Evolutionary conservation across 2,329 filamentous ascomycete genomes (phyloP), one percentile per base, ranked within the genome.

Genomic region (Cryphonectria parasitica): DNA sequence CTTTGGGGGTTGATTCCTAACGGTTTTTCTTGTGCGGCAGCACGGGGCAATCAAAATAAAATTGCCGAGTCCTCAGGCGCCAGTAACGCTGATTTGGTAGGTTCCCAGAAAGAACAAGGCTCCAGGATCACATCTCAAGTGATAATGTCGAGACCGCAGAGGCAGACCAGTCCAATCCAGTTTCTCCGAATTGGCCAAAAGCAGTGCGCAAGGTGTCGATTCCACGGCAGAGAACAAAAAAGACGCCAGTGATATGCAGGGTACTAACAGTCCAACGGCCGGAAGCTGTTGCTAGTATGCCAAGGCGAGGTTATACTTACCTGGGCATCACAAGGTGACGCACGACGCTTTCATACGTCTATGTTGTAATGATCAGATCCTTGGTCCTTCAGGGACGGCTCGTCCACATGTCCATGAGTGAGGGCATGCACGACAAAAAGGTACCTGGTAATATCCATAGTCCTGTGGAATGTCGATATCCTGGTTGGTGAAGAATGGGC

Each of bases 31-130:
- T 22, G 60, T 70, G 70, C 70, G 70, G 68, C 36, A 67, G 70
- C 70, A 72, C 70, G 52, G 63, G 63, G 68, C 70, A 72, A 67
- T 70, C 70, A 65, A 10, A 62, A 70, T 70, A 62, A 56, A 68
- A 72, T 54, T 67, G 70, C 64, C 36, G 7, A 64, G 17, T 22
- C 34, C 58, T 25, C 2, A 22, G 34, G 10, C 31, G 19, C 34
- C 3, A 15, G 31, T 61, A 19, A 22, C 19, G 58, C 19, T 49
- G 45, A 15, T 8, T 19, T 19, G 4, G 31, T 10, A 11, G 34
- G 11, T 22, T n/a, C 39, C 31, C 34, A 34, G 22, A 3, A 19
- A 17, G 58, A 10, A 13, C 28, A 34, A 22, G 11, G 15, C 22
- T 22, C 31, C 31, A n/a, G 58, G 10, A 34, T 39, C 19, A 7